phyloP scores from a whole-genome alignment of 768 basidiomycete genomes.

The Suillus subalutaceus region DNA sequence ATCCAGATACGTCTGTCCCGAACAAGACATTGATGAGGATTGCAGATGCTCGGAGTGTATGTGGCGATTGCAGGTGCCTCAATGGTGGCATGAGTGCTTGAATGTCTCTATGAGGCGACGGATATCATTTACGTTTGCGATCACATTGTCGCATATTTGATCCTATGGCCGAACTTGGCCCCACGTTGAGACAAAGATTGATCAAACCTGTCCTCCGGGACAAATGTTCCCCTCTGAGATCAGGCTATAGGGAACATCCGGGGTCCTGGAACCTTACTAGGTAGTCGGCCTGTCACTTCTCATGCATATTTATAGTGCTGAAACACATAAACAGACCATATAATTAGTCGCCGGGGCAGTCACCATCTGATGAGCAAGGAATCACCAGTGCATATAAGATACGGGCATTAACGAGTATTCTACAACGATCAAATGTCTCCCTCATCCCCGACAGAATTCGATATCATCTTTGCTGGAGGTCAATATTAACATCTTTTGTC shows the following conservation, averaged over 20 bases:
- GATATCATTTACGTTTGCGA: constrained; percentile 79
- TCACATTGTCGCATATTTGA: constrained; percentile 74
- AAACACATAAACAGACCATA: not conserved
- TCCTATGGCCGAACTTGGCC: not conserved
- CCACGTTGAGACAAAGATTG: too few species aligned
- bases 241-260: not conserved
- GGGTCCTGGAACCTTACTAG: not conserved
- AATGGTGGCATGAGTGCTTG: constrained; percentile 82
- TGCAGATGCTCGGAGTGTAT: too few species aligned
- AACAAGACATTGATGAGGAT: constrained; percentile 67
- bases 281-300: not conserved
- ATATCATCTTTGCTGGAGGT: constrained; percentile 52
- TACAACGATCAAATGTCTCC: not conserved
- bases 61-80: constrained; percentile 87
- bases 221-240: not conserved
- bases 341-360: not conserved
- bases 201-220: not conserved
- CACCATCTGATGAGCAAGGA: not conserved
- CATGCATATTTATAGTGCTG: constrained; percentile 1
- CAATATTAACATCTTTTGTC: not conserved
- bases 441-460: not conserved
- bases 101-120: constrained; percentile 85
- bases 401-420: not conserved
- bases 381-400: not conserved
- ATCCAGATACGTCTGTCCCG: constrained; percentile 69